Percentiles rank a stretch among this genome's conserved stretches.
phyloP scores from a whole-genome alignment of 2,329 filamentous ascomycete species.

The Penicillium frequentans region DNA sequence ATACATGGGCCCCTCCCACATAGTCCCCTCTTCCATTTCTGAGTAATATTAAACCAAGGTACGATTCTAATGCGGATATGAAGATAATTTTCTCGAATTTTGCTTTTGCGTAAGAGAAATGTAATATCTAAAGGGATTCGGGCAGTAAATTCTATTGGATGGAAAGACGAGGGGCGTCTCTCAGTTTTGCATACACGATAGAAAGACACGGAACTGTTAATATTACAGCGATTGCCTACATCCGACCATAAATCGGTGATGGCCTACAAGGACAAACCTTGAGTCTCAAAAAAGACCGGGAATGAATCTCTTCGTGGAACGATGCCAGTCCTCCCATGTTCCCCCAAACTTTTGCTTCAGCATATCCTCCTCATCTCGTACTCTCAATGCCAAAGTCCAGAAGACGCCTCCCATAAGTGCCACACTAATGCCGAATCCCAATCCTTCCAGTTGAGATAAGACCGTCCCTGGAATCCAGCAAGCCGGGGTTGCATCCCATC shows the following conservation, averaged over 20 bases:
- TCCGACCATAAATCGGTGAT: neutral
- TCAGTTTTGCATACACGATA: neutral
- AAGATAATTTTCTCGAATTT: too few species aligned
- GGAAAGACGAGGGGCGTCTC: neutral
- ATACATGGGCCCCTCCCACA: too few species aligned
- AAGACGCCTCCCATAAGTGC: neutral
- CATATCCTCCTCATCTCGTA: constrained; percentile 55
- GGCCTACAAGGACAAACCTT: neutral
- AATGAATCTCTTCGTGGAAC: constrained; percentile 50
- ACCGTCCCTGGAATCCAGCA: constrained; percentile 35
- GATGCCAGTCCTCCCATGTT: constrained; percentile 53
- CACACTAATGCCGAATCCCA: constrained; percentile 5
- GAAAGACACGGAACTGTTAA: neutral
- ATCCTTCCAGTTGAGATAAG: constrained; percentile 11
- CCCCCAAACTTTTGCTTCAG: constrained; percentile 47
- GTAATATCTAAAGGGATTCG: too few species aligned
- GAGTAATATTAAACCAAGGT: too few species aligned
- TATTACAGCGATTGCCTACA: neutral
- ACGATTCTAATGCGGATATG: too few species aligned
- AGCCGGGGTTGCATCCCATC: constrained; percentile 40
- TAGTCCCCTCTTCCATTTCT: too few species aligned
- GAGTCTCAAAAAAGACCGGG: constrained; percentile 43
- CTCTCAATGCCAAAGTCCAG: constrained; percentile 32
- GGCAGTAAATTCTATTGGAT: neutral
- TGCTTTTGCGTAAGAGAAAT: too few species aligned